A percentile compares a stretch with the other conserved stretches of the same genome.
These are phyloP conservation scores for Jaltomata sinuosa DNA, from an alignment of 257 asterid genomes.

Conservation along the genomic window DNA sequence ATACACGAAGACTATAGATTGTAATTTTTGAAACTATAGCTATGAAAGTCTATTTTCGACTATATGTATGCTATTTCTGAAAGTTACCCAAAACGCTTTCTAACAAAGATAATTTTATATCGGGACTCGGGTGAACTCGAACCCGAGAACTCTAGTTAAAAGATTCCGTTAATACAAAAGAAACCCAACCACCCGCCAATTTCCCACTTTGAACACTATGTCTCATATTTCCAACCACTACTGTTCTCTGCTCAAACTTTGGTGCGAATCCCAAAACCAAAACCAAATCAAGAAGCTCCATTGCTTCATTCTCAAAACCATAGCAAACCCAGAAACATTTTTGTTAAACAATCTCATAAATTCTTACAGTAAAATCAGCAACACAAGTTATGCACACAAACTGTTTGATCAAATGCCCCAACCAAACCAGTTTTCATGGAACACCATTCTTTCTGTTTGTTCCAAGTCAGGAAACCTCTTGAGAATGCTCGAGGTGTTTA, in stretches of 20 bases:
- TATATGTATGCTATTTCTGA: too few relatives aligned
- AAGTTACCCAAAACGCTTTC: too few relatives aligned
- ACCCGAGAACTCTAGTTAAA: too few relatives aligned
- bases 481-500: constrained; percentile 45
- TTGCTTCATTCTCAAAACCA: constrained; percentile 44
- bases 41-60: too few relatives aligned
- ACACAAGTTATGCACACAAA: constrained; percentile 37
- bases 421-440: constrained; percentile 73
- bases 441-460: constrained; percentile 62
- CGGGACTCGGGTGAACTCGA: too few relatives aligned
- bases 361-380: constrained; percentile 33
- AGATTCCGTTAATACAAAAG: not conserved
- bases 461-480: constrained; percentile 44
- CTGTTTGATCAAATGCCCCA: constrained; percentile 64
- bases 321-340: constrained; percentile 53
- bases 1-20: too few relatives aligned
- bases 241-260: constrained; percentile 52
- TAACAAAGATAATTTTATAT: too few relatives aligned
- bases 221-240: constrained; percentile 51
- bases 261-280: constrained; percentile 42
- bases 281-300: constrained; percentile 59
- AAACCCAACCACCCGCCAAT: constrained; percentile 26
- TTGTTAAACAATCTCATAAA: constrained; percentile 55
- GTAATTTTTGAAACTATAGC: too few relatives aligned
- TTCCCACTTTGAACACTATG: constrained; percentile 10